Base-by-base conservation (phyloP, 352 stramenopile genomes). In the Phytophthora pini region DNA sequence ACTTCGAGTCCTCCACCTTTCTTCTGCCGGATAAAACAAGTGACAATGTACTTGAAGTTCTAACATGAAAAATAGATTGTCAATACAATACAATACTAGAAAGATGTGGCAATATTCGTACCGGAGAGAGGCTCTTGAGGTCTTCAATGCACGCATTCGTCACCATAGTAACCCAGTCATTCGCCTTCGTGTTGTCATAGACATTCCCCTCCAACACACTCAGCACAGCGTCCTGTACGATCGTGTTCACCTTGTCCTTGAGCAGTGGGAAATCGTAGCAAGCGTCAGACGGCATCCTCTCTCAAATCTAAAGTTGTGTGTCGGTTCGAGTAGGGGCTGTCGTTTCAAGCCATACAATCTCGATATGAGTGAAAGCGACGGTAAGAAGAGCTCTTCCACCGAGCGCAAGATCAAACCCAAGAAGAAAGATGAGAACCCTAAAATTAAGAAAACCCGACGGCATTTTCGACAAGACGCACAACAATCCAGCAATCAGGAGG, bases 21-120 rank as follows among this genome's bases (percentile, higher is more conserved):
- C 49, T 79, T 77, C 61, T 94, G 82, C 1, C 80, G 74, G 38
- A 94, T 62, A 49, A 82, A 77, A 47, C 83, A 92, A 46, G 82
- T 87, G 4, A 91, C 82, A 36, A 94, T 86, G 66, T 90, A 94
- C 69, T 94, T 94, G 80, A 94, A 94, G 62, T 94, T 88, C 85
- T 94, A 55, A 15, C 36, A 17, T 5, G 8, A 55, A 48, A 5
- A 26, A 46, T 22, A 43, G 13, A 43, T 43, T 12, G 9, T 22
- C n/a, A 34, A 31, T 47, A 59, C 15, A 29, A 46, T 32, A 39
- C 29, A 52, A 46, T 15, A n/a, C 6, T 47, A 8, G 20, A 20
- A 11, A 20, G 17, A 20, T 20, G 17, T 20, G 17, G 17, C 17
- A 20, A 20, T 20, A 20, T 5, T 36, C 71, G 34, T 65, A 92